Base-by-base conservation (phyloP, 1,284 basidiomycete species). In the Austroboletus novae-zelandiae region DNA sequence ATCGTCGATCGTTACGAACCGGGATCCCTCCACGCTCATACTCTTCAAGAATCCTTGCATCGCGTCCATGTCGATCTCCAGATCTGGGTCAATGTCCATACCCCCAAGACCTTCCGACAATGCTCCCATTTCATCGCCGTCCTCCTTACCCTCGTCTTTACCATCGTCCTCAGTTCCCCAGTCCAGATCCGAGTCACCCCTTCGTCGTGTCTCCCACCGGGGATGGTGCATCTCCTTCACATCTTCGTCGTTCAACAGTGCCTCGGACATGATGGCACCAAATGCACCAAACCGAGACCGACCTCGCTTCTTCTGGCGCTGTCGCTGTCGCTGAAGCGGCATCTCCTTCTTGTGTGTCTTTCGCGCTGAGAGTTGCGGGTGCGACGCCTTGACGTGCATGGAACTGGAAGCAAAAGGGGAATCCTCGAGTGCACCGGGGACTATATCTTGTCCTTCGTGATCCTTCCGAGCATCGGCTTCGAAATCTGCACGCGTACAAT, bases 141-240 rank as follows among this genome's bases (percentile, higher is more conserved):
- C 64, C 35, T 36, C 54, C 6, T 34, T 64, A 31, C 60, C 69
- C 3, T 56, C 59, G 1, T 57, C 64, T 15, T 62, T 60, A 4
- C 57, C 58, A 36, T 57, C 74, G n/a, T 62, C 54, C 5, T 71
- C 76, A 47, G 78, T 78, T 1, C 85, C 86, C 84, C 85, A 89
- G 47, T 89, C 82, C 30, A 89, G 55, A 66, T 89, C 88, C 15
- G 84, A 86, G 65, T 87, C 85, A 0, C 77, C 83, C 47, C 73
- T 68, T 52, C 84, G 73, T 63, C 79, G 71, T 58, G 81, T 74
- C n/a, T 71, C 68, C 63, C 71, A 70, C 49, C 69, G 69, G 14
- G 74, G 69, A 57, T 80, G 80, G 14, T 55, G 61, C 23, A 41
- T 46, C 30, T 64, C 61, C 27, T 35, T 48, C 3, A 36, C 58